Base-by-base conservation (phyloP, 1,284 basidiomycete species). In the Omphalotus olearius region DNA sequence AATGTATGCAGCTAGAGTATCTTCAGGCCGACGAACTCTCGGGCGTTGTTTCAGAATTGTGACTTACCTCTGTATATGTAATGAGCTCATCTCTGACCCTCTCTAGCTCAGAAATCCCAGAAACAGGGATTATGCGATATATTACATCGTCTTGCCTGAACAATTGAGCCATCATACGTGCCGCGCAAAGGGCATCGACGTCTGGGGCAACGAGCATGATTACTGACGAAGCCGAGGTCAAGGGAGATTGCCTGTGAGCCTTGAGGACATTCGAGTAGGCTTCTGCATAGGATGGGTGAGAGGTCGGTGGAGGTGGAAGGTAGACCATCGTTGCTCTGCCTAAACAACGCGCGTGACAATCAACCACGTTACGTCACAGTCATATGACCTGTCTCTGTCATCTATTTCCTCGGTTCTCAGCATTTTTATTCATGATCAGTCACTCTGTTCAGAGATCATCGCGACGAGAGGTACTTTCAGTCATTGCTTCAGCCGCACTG, bases 91-190 rank as follows among this genome's bases (percentile, higher is more conserved):
- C 78, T 50, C 79, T 76, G 60, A 87, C 75, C 6, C 66, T 66
- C 56, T 88, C 81, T 6, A 97, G 70, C 57, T 88, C 87, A 17
- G 80, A 53, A 72, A 92, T 88, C 1, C 94, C 93, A 25, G 92
- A 88, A 1, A 98, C 86, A n/a, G 96, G 96, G 18, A 94, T 85
- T 56, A 94, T 82, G 40, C 91, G 82, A 68, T 97, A 89, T 64
- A 90, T 87, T 18, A 99, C 83, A 61, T 97, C 93, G 73, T 99
- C 97, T 59, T 96, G 91, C 58, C 85, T 88, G 69, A 99, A 84
- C 17, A 99, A 74, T 35, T 86, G 85, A n/a, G 87, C 85, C 42
- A 99, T 79, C 78, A 98, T 94, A 44, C 87, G 80, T 4, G 90
- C 83, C 4, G 93, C 93, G 68, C 91, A 95, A 5, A 97, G 71